Base-by-base conservation (phyloP, 805 yeast genomes). In the Metschnikowia santaceciliae region DNA sequence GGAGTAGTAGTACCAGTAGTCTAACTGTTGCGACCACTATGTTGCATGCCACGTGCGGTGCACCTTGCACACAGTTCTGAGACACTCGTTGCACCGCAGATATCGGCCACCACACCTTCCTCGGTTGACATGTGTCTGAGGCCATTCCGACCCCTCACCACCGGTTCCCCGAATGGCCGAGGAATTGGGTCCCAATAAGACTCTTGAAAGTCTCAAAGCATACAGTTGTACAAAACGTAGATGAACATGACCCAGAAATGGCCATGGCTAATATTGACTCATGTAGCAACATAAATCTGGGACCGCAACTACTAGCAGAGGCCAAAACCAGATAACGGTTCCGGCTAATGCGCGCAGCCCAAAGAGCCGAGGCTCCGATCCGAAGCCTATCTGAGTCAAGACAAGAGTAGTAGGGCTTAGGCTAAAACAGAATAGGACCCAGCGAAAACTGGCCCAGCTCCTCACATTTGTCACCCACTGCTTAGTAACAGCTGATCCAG, bases 41-140 rank as follows among this genome's bases (percentile, higher is more conserved):
- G 19, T 23, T 32, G 41, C 30, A 6, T 8, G 3, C 43, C n/a
- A 15, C 20, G 33, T 26, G 22, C 34, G 11, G 11, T 15, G 15
- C 43, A 26, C 15, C 33, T 22, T 40, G 33, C 43, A 40, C 33
- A 26, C 10, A 7, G 14, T 5, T n/a, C 14, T 14, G 15, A 22
- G 20, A 40, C 43, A 40, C 22, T 22, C 15, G 33, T 14, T 30
- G 33, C 22, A 6, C 32, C 47, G 47, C 41, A 44, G 47, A 35
- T 44, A 44, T 44, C 47, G 47, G 23, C 6, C 8, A 7, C 15
- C 11, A 23, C 10, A 30, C n/a, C 15, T 34, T 23, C 47, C 40
- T 44, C 41, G 41, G 47, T 26, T 35, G 26, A 36, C 41, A 44
- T 44, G 37, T 42, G 46, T 15, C n/a, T 15, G 5, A 6, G 33